phyloP scores from a whole-genome alignment of 768 basidiomycete genomes.

The Plicaturopsis crispa region DNA sequence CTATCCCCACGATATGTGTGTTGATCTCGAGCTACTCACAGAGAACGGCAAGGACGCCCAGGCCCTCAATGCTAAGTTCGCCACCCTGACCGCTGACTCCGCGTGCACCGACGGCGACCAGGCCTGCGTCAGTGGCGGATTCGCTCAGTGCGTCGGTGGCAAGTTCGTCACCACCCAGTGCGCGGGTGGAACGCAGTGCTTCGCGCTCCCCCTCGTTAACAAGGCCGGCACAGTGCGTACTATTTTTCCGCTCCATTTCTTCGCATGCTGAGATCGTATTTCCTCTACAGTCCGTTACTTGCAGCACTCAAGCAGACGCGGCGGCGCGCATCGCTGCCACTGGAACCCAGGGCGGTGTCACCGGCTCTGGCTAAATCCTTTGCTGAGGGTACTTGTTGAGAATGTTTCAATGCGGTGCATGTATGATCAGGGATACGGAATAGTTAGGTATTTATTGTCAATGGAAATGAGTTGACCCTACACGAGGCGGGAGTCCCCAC shows the following conservation, averaged over 20 bases:
- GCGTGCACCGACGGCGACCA: conserved; percentile 32
- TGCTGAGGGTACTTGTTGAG: too few relatives aligned
- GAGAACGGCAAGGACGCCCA: conserved; percentile 46
- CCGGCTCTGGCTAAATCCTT: too few relatives aligned
- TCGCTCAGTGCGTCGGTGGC: conserved; percentile 31
- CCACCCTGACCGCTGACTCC: conserved; percentile 33
- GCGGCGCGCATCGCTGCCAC: conserved; percentile 26
- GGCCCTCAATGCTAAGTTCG: conserved; percentile 44
- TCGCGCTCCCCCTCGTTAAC: conserved; percentile 35
- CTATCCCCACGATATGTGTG: background rate
- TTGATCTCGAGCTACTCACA: background rate
- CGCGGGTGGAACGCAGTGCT: conserved; percentile 21
- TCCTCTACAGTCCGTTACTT: conserved; percentile 29
- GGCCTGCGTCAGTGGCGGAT: conserved; percentile 27
- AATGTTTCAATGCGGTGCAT: too few relatives aligned
- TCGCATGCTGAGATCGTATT: too few relatives aligned
- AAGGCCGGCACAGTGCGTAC: conserved; percentile 23
- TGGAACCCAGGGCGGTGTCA: conserved; percentile 25
- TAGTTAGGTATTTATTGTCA: too few relatives aligned
- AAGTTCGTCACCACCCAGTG: conserved; percentile 26
- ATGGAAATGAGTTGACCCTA: too few relatives aligned
- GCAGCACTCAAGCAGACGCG: conserved; percentile 29
- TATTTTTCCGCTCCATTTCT: background rate
- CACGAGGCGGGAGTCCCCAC: too few relatives aligned
- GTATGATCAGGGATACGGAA: too few relatives aligned